Percentiles rank a stretch among this genome's conserved stretches.
These are phyloP conservation scores for Alternaria incomplexa DNA, from an alignment of 2,329 filamentous ascomycete genomes.

Conservation along the genomic window DNA sequence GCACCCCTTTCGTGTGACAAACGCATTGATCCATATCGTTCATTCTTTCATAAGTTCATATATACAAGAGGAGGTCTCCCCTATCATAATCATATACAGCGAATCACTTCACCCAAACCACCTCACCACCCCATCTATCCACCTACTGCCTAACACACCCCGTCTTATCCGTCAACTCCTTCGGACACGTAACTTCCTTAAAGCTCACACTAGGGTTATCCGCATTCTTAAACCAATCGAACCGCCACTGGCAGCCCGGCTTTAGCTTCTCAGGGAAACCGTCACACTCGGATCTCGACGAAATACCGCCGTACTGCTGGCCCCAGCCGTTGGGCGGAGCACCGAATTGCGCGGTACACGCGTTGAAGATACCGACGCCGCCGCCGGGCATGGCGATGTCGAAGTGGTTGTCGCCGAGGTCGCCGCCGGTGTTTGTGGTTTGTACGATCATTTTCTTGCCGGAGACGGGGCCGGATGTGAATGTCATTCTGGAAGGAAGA, in stretches of 20 bases:
- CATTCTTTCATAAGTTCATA: not conserved
- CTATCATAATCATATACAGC: not conserved
- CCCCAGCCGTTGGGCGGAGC: constrained; percentile 44
- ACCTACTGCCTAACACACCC: constrained; percentile 31
- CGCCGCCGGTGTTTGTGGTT: constrained; percentile 64
- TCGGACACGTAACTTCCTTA: constrained; percentile 44
- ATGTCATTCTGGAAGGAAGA: constrained; percentile 54
- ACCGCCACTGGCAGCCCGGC: constrained; percentile 46
- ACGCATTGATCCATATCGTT: not conserved
- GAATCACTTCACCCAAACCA: not conserved
- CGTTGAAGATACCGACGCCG: constrained; percentile 46
- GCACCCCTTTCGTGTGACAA: not conserved
- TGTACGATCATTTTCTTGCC: constrained; percentile 70
- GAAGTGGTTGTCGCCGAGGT: constrained; percentile 47
- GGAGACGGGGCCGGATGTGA: constrained; percentile 60
- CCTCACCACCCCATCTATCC: not conserved
- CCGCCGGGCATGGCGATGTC: constrained; percentile 48
- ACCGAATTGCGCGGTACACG: constrained; percentile 41
- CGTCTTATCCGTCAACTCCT: constrained; percentile 37
- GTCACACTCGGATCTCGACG: constrained; percentile 39
- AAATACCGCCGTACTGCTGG: constrained; percentile 44
- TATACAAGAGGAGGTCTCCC: not conserved
- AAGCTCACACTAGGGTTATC: constrained; percentile 44
- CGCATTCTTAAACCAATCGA: constrained; percentile 45
- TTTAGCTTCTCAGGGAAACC: constrained; percentile 44